Evolutionary conservation across 805 yeast genomes (phyloP), one percentile per base, ranked within the genome.

Genomic region (Torulaspora quercuum): DNA sequence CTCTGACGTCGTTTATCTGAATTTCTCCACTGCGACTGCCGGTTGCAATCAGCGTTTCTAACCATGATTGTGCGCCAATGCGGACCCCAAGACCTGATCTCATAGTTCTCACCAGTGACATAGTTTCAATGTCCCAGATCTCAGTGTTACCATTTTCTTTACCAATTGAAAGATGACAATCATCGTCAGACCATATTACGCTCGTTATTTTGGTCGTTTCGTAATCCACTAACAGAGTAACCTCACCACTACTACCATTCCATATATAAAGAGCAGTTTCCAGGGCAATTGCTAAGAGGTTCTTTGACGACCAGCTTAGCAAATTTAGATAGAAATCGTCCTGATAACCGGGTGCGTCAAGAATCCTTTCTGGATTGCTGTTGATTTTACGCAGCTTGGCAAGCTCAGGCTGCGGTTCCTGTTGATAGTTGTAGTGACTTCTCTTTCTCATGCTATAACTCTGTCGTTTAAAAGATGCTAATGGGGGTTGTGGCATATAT

Each of bases 321-420:
- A 90, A 68, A 55, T 88, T 88, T 36, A 88, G 70, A 59, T 90
- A 92, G 60, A 88, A 92, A 64, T 92, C 98, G 61, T 92, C 95
- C 14, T 82, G 73, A 40, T 89, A 72, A 0, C 95, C 96, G 0
- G 98, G 98, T 0, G 97, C 98, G 64, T 92, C 98, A 25, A 92
- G 69, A 1, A 92, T 95, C 45, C 95, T 74, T 47, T 86, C 95
- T 1, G 98, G 97, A 21, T 86, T 84, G 0, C 86, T 77, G 16
- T 94, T 86, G 30, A 92, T 72, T 49, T 79, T 80, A 48, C 95
- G 77, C 32, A 85, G 75, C 51, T 88, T 69, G 11, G 83, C 78
- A 23, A 78, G 70, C 4, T 82, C 83, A 8, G 38, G 32, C 24
- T 17, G 73, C 68, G 8, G 72, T 63, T 29, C 65, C 53, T 23